Conservation (phyloP, 331 rosid genomes). For the Stylosanthes scabra region DNA sequence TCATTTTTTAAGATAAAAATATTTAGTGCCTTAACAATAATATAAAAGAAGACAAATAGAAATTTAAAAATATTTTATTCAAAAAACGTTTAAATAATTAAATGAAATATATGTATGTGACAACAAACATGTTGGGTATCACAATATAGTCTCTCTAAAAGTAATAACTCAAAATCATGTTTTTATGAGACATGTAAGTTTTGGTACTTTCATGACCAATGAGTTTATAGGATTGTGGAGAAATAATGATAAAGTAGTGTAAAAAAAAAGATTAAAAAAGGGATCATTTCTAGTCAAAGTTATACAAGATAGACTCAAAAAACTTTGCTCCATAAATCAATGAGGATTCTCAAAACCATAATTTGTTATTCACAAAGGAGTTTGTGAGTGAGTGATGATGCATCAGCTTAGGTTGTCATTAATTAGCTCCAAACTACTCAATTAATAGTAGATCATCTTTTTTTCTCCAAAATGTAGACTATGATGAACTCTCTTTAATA, state of each 20-base stretch:
- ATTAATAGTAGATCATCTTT: conserved; percentile 22
- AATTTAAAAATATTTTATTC: too few species aligned
- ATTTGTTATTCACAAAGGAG: conserved; percentile 32
- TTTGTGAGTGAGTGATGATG: conserved; percentile 21
- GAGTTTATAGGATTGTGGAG: conserved; percentile 15
- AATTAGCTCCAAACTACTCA: conserved; percentile 31
- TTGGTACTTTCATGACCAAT: not conserved
- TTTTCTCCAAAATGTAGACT: conserved; percentile 30
- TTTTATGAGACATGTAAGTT: not conserved
- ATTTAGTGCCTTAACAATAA: too few species aligned
- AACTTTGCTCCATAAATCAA: conserved; percentile 26
- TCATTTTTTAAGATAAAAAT: too few species aligned
- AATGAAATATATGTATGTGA: too few species aligned
- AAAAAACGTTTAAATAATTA: too few species aligned
- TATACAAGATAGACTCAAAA: conserved; percentile 30
- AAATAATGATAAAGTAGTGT: not conserved
- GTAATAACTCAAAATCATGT: too few species aligned
- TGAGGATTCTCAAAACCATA: conserved; percentile 37
- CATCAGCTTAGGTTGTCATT: conserved; percentile 30
- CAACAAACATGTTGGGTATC: too few species aligned
- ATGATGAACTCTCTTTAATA: conserved; percentile 13
- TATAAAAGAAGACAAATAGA: too few species aligned
- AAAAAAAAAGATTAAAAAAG: too few species aligned
- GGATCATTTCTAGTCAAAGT: conserved; percentile 23
- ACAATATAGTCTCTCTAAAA: too few species aligned